A percentile compares a stretch with the other conserved stretches of the same genome.
Evolutionary conservation across 2,329 filamentous ascomycete species (phyloP).

Genomic region (Raffaelea ambrosiae): DNA sequence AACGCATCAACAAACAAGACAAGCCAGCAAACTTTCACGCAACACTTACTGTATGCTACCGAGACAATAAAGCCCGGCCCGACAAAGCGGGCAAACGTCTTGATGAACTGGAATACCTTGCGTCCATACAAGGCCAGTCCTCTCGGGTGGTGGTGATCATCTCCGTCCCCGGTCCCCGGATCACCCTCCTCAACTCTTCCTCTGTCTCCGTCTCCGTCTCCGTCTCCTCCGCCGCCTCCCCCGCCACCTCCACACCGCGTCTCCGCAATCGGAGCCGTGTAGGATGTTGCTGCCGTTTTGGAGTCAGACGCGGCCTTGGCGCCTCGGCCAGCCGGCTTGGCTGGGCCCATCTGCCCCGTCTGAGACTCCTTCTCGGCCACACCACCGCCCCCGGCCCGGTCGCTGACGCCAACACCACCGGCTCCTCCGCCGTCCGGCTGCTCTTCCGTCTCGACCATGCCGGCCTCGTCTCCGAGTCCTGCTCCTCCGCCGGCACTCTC

Average conservation of each 20-base stretch:
- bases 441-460: too few relatives aligned
- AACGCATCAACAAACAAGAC: too few relatives aligned
- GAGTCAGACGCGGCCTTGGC: too few relatives aligned
- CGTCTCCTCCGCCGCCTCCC: not conserved
- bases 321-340: too few relatives aligned
- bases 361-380: too few relatives aligned
- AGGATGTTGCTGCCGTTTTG: too few relatives aligned
- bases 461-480: too few relatives aligned
- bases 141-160: not conserved
- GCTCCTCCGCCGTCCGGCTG: too few relatives aligned
- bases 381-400: not conserved
- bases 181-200: not conserved
- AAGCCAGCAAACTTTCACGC: too few relatives aligned
- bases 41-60: conserved; percentile 44
- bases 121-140: not conserved
- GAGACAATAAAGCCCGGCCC: conserved; percentile 60
- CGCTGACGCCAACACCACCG: not conserved
- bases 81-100: conserved; percentile 35
- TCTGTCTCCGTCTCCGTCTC: not conserved
- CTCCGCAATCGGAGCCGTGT: not conserved
- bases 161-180: too few relatives aligned
- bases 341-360: too few relatives aligned
- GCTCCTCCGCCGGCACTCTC: conserved; percentile 18
- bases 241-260: not conserved
- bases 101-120: conserved; percentile 37